Conservation (phyloP, 306 rosid genomes). For the Trifolium fragiferum region DNA sequence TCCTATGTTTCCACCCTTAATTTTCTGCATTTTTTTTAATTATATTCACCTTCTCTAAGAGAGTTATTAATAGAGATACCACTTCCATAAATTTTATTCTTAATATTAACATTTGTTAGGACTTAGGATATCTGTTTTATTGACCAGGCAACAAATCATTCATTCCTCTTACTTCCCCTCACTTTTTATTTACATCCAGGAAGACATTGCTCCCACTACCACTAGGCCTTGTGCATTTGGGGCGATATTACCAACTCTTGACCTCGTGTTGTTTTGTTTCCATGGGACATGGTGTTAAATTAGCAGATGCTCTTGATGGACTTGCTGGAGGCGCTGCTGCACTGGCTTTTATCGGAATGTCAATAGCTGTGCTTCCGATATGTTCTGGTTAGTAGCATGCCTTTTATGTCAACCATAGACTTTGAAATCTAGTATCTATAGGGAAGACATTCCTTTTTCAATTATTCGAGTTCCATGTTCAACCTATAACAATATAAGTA, state of each 20-base stretch:
- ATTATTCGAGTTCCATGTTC: conserved; percentile 28
- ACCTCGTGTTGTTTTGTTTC: conserved; percentile 85
- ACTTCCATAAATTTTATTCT: not conserved
- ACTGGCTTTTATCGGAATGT: conserved; percentile 91
- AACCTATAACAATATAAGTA: not conserved
- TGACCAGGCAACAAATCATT: conserved; percentile 33
- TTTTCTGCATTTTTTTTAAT: not conserved
- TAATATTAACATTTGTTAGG: not conserved
- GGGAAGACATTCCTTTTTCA: not conserved
- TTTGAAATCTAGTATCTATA: conserved; percentile 23
- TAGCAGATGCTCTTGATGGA: conserved; percentile 93
- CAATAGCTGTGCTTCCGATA: conserved; percentile 94
- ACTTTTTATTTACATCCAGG: conserved; percentile 59
- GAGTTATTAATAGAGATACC: not conserved
- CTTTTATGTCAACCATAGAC: conserved; percentile 21
- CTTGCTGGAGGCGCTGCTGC: conserved; percentile 96
- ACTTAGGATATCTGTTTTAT: conserved; percentile 15
- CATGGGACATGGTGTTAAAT: conserved; percentile 86
- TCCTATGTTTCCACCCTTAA: not conserved
- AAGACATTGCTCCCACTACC: conserved; percentile 90
- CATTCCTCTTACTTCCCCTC: conserved; percentile 33
- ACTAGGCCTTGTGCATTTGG: conserved; percentile 79
- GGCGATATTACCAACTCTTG: conserved; percentile 70
- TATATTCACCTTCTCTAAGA: not conserved
- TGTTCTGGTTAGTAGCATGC: conserved; percentile 77